These are phyloP conservation scores for Plasmodium falciparum DNA, from an alignment of 169 alveolate genomes.

Conservation along the genomic window DNA sequence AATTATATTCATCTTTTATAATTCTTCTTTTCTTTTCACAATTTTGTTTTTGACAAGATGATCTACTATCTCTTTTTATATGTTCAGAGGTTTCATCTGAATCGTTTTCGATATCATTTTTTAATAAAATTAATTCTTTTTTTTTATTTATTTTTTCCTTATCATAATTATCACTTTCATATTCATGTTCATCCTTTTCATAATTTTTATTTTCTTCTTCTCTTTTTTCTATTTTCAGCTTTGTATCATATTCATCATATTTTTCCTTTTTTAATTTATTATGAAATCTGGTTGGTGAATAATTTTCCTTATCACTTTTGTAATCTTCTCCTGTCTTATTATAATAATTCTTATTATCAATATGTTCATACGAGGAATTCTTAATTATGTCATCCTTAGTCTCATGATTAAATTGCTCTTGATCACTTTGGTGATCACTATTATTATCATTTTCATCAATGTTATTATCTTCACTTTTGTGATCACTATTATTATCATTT, in stretches of 20 bases:
- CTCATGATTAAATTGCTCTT: no score
- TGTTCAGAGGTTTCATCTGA: neutral
- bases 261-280: neutral
- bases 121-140: neutral
- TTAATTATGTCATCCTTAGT: neutral
- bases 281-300: neutral
- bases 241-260: neutral
- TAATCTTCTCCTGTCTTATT: no score
- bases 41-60: neutral
- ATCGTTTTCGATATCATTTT: neutral
- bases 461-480: neutral
- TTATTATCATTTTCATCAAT: neutral
- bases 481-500: neutral
- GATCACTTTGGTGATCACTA: neutral
- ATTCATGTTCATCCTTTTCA: neutral
- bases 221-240: neutral
- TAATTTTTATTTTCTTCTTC: neutral
- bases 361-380: no score
- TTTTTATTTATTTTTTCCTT: neutral
- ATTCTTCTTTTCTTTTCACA: conserved; percentile 1
- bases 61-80: no score
- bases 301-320: no score
- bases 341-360: no score
- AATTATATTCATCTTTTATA: neutral
- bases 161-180: neutral